Percentiles rank a stretch among this genome's conserved stretches.
Evolutionary conservation across 768 basidiomycete species (phyloP).

Genomic region (Ephemerocybe angulata): DNA sequence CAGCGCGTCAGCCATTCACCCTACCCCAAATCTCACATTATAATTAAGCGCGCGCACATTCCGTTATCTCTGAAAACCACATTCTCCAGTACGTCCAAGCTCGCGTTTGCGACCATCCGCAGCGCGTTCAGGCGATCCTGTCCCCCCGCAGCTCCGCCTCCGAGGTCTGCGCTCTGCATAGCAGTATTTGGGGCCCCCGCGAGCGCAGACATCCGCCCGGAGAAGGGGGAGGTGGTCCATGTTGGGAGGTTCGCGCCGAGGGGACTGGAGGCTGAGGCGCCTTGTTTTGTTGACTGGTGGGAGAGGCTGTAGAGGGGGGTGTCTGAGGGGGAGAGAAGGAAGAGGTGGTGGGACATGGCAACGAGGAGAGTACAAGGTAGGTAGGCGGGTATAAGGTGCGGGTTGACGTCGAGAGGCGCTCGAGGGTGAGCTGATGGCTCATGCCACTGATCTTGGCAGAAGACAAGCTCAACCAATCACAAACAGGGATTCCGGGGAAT

Average conservation of each 20-base stretch:
- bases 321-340: constrained; percentile 80
- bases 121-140: constrained; percentile 67
- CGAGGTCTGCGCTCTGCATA: background rate
- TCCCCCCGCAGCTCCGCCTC: background rate
- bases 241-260: constrained; percentile 79
- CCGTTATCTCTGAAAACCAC: constrained; percentile 74
- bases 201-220: constrained; percentile 80
- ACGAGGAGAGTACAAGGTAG: too few relatives aligned
- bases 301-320: constrained; percentile 81
- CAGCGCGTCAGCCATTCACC: background rate
- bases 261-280: constrained; percentile 53
- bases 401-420: too few relatives aligned
- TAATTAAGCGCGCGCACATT: constrained; percentile 54
- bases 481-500: too few relatives aligned
- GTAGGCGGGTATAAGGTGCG: too few relatives aligned
- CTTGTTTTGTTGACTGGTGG: constrained; percentile 76
- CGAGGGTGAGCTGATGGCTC: too few relatives aligned
- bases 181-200: constrained; percentile 37
- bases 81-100: constrained; percentile 92
- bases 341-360: constrained; percentile 84
- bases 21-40: background rate
- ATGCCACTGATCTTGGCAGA: too few relatives aligned
- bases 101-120: constrained; percentile 99
- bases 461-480: too few relatives aligned
- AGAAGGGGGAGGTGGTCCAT: constrained; percentile 89